Evolutionary conservation across 2,329 filamentous ascomycete genomes (phyloP), one percentile per base, ranked within the genome.

Genomic region (Cadophora luteo-olivacea): DNA sequence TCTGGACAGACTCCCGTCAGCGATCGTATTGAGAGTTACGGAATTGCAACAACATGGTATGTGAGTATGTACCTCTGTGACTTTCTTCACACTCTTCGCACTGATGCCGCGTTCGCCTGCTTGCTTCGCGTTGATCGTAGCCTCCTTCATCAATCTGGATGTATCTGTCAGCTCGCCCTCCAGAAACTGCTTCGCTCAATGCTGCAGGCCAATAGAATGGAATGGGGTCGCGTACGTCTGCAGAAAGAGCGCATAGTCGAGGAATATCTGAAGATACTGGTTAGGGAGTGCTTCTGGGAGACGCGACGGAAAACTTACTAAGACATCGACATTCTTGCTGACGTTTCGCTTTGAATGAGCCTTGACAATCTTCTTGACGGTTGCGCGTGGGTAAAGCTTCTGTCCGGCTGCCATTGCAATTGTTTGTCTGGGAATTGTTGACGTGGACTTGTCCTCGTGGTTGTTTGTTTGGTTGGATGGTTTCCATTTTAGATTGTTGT

Each of bases 291-390:
- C 11, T n/a, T 60, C 49, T 62, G 52, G 67, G 66, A 67, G 70
- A 72, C 67, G 72, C 67, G 72, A 74, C 68, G 65, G 54, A 49
- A 60, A 62, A 57, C 86, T 69, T 81, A 97, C 93, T 81, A 95
- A 84, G 68, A 97, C 89, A 80, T 97, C 94, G 36, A 90, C 91
- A 80, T 96, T 94, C 80, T 93, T 96, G 83, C 90, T 93, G 71
- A 97, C 80, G 72, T 87, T 91, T 77, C 90, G 89, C 71, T 92
- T 91, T 9, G 93, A 91, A 79, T 97, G 93, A 22, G 93, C 93
- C 81, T 97, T 97, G 76, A 97, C 85, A 69, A 97, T 95, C 80
- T 94, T 94, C 80, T 94, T 96, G 75, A 97, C 85, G 0, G 92
- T 96, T 22, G 88, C 89, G 71, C 94, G 90, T 12, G 94, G 94